Evolutionary conservation across 2,329 filamentous ascomycete genomes (phyloP).

Genomic region (Graphiopsis chlorocephala): DNA sequence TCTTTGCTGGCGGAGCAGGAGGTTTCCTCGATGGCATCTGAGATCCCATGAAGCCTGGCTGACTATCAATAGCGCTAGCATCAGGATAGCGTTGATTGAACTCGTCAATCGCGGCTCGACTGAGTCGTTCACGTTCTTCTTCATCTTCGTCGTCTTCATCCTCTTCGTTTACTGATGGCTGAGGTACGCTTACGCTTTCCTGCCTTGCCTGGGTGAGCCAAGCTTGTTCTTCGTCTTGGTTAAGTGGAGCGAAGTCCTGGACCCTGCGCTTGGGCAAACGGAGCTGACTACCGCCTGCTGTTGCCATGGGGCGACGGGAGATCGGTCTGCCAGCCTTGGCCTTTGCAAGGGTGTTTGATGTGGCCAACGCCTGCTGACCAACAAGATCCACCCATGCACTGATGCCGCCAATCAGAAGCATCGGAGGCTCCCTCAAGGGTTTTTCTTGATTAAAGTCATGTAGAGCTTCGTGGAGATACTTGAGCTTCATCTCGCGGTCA

Average conservation of each 20-base stretch:
- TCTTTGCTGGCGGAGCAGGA: slow-evolving; percentile 29
- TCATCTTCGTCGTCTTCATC: slow-evolving; percentile 44
- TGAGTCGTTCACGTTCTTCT: slow-evolving; percentile 9
- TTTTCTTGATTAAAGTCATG: slow-evolving; percentile 80
- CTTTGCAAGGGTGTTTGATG: slow-evolving; percentile 54
- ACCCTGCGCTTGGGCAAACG: slow-evolving; percentile 56
- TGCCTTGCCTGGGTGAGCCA: slow-evolving; percentile 76
- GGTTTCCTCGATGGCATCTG: slow-evolving; percentile 31
- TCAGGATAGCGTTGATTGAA: slow-evolving; percentile 81
- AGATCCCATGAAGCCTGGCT: slow-evolving; percentile 50
- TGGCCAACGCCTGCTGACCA: slow-evolving; percentile 63
- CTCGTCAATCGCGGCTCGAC: slow-evolving; percentile 60
- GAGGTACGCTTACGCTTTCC: slow-evolving; percentile 54
- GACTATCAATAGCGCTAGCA: slow-evolving; percentile 55
- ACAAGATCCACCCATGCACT: slow-evolving; percentile 85
- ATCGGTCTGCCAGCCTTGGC: slow-evolving; percentile 50
- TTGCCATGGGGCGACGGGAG: slow-evolving; percentile 52
- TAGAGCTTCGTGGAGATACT: slow-evolving; percentile 74
- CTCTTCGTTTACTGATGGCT: slow-evolving; percentile 36
- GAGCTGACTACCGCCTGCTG: slow-evolving; percentile 46
- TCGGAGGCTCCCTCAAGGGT: slow-evolving; percentile 68
- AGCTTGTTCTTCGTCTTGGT: slow-evolving; percentile 73
- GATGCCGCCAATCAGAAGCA: slow-evolving; percentile 77
- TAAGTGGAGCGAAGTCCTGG: slow-evolving; percentile 67
- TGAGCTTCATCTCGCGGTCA: slow-evolving; percentile 53